A percentile compares a stretch with the other conserved stretches of the same genome.
phyloP scores from a whole-genome alignment of 2,329 filamentous ascomycete genomes.

The Akanthomyces dipterigenus region DNA sequence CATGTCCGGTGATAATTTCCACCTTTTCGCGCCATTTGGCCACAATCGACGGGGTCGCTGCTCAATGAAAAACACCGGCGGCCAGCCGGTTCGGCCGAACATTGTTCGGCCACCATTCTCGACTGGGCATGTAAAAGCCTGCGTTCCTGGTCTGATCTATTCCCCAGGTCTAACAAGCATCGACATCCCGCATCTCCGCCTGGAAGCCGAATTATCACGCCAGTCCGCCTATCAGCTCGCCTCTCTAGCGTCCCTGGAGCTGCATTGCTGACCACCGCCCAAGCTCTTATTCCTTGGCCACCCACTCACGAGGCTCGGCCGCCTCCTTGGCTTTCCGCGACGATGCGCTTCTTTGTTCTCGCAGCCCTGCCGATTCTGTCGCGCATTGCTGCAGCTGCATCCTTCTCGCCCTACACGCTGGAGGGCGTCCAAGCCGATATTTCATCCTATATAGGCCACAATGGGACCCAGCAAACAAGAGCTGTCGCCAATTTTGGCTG shows the following conservation, averaged over 20 bases:
- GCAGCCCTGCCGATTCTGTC: neutral
- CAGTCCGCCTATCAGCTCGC: neutral
- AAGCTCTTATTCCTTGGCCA: neutral
- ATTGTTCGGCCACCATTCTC: neutral
- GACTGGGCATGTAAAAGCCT: neutral
- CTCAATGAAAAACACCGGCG: neutral
- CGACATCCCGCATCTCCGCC: neutral
- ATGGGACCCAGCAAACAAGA: neutral
- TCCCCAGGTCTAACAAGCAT: neutral
- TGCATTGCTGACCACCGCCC: neutral
- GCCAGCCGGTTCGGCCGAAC: neutral
- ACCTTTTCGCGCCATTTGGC: neutral
- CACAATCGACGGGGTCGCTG: neutral
- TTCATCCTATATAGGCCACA: neutral
- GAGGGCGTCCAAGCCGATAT: neutral
- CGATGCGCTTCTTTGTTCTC: neutral
- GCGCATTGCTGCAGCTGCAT: neutral
- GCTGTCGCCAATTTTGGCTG: constrained; percentile 1
- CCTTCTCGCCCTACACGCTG: constrained; percentile 2
- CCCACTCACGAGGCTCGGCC: neutral
- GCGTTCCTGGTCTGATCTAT: neutral
- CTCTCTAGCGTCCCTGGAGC: neutral
- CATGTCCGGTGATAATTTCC: constrained; percentile 7
- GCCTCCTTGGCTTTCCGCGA: neutral
- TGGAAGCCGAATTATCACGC: neutral